Base-by-base conservation (phyloP, 495 filamentous ascomycete species). In the Tuber melanosporum region DNA sequence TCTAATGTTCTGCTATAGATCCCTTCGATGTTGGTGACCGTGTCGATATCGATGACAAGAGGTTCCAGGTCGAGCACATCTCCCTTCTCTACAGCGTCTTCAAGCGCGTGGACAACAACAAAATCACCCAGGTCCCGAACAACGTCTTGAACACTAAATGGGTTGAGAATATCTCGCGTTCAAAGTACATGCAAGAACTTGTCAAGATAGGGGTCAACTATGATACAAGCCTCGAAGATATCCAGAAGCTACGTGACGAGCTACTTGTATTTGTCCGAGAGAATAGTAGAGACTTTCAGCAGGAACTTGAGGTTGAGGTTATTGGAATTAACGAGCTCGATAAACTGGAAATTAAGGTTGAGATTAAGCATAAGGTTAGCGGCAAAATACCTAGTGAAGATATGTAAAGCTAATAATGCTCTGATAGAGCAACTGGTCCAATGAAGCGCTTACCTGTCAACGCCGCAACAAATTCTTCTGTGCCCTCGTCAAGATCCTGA, bases 401-500 rank as follows among this genome's bases (percentile, higher is more conserved):
- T 36, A 2, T 19, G 8, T 3, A 4, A 78, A 3, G 36, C 52
- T 73, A 19, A 47, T 12, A 71, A 12, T 12, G 22, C 8, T 7
- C 32, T 1, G 10, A 52, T 14, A 66, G 83, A 92, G 91, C 77
- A 99, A 98, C 86, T 99, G 95, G 95, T 90, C 94, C 70, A 97
- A 96, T 84, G 95, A 97, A 77, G 88, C 89, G 44, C 87, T 98
- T 57, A 91, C 95, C 39, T 90, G 92, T 39, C 88, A 92, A 22
- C 91, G 95, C 66, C 91, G 94, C 74, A 95, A 92, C 82, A 98
- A 97, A 84, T 97, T 99, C 86, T 95, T 98, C 90, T 97, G 94
- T 82, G 95, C 95, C 5, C 87, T 99, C 62, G 91, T 97, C 10
- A 85, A 94, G 15, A 94, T 95, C 14, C 87, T 98, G 49, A 92